Evolutionary conservation across 2,329 filamentous ascomycete species (phyloP).

Genomic region (Aspergillus japonicus): DNA sequence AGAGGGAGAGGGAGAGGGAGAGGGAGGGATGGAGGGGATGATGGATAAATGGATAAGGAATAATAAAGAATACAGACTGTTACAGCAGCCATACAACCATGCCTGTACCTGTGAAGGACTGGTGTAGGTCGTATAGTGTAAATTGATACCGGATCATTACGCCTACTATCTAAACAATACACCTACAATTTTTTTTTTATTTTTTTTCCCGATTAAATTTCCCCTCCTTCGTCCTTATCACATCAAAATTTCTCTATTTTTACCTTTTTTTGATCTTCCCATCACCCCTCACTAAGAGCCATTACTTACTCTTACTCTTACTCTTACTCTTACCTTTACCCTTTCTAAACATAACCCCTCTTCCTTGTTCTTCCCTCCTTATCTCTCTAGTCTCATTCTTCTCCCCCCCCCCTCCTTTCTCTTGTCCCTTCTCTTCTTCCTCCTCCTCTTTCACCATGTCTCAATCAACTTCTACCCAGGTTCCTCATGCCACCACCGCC

Average conservation of each 20-base stretch:
- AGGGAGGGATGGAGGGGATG: too few relatives aligned
- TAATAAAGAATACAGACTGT: too few relatives aligned
- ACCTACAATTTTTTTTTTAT: neutral
- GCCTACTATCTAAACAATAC: neutral
- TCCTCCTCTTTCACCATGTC: constrained; percentile 38
- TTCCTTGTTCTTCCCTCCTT: constrained; percentile 4
- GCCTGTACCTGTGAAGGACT: too few relatives aligned
- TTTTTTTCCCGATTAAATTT: constrained; percentile 4
- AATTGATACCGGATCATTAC: neutral
- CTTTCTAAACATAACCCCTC: neutral
- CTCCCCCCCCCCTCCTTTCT: constrained; percentile 1
- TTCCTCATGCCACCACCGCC: constrained; percentile 42
- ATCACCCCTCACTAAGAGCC: constrained; percentile 14
- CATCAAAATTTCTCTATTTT: constrained; percentile 16
- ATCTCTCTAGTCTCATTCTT: constrained; percentile 2
- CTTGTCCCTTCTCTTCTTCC: constrained; percentile 16
- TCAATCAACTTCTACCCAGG: constrained; percentile 30
- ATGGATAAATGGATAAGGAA: neutral
- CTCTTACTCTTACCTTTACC: too few relatives aligned
- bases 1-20: too few relatives aligned
- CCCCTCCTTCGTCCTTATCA: constrained; percentile 16
- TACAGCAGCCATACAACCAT: too few relatives aligned
- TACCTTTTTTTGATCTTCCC: constrained; percentile 17
- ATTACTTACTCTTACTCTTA: neutral
- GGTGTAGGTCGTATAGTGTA: too few relatives aligned